phyloP scores from a whole-genome alignment of 2,329 filamentous ascomycete genomes.

The Talaromyces rugulosus region DNA sequence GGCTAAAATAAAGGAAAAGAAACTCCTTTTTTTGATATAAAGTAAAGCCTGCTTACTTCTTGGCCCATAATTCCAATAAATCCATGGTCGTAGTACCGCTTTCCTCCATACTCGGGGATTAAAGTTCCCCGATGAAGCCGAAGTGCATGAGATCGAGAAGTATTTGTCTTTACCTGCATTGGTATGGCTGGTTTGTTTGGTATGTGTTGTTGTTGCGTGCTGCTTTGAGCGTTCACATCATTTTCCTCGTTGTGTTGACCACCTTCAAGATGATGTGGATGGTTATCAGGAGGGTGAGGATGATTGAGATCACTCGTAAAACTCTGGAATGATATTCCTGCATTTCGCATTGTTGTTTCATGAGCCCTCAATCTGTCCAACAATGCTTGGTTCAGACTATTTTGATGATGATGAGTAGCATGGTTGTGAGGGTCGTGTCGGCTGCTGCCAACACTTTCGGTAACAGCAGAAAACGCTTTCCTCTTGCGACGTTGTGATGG shows the following conservation, averaged over 20 bases:
- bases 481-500: neutral
- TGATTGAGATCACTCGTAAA: neutral
- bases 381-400: neutral
- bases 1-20: neutral
- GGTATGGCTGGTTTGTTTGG: neutral
- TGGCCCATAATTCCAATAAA: slow-evolving; percentile 5
- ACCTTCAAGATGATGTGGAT: neutral
- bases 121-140: neutral
- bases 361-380: neutral
- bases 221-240: neutral
- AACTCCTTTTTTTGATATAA: too few species aligned
- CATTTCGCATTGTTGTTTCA: neutral
- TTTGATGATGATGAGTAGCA: neutral
- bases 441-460: neutral
- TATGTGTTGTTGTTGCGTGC: neutral
- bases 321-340: neutral
- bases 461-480: neutral
- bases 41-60: neutral
- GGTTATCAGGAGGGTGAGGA: neutral
- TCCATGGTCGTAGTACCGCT: slow-evolving; percentile 4
- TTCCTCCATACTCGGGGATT: neutral
- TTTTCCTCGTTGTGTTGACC: neutral
- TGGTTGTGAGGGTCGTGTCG: neutral
- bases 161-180: neutral
- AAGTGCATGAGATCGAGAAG: neutral